These are phyloP conservation scores for Umbilicaria muhlenbergii DNA, from an alignment of 495 filamentous ascomycete species.

Conservation along the genomic window DNA sequence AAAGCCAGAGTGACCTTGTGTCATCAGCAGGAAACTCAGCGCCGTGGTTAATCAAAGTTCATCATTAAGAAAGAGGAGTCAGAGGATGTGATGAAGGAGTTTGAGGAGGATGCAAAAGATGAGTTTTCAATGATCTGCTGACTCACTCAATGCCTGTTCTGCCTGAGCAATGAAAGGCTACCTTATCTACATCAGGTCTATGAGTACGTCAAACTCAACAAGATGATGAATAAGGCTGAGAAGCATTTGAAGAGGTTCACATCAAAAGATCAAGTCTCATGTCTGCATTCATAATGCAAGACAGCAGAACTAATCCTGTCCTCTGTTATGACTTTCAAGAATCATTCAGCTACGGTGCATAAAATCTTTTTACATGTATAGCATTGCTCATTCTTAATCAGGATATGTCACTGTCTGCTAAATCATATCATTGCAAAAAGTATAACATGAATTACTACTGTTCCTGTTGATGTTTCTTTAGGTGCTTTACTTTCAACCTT, in stretches of 20 bases:
- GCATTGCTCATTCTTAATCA: too few relatives aligned
- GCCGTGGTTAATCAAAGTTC: not conserved
- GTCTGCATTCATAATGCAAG: slow-evolving; percentile 12
- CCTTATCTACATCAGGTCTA: slow-evolving; percentile 1
- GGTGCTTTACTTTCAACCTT: too few relatives aligned
- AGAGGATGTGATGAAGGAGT: not conserved
- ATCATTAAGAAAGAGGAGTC: not conserved
- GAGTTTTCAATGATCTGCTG: not conserved
- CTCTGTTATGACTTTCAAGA: slow-evolving; percentile 13
- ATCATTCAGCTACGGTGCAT: slow-evolving; percentile 9
- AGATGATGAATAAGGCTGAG: slow-evolving; percentile 6
- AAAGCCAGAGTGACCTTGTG: not conserved
- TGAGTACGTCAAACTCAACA: slow-evolving; percentile 1
- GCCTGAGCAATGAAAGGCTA: slow-evolving; percentile 1
- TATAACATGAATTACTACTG: too few relatives aligned
- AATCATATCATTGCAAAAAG: too few relatives aligned
- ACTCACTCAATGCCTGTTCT: slow-evolving; percentile 1
- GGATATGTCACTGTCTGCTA: too few relatives aligned
- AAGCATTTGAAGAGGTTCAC: slow-evolving; percentile 4
- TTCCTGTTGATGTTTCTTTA: too few relatives aligned
- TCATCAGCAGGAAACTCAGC: not conserved
- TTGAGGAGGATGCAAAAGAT: not conserved
- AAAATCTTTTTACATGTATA: slow-evolving; percentile 6
- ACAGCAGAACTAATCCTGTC: slow-evolving; percentile 8
- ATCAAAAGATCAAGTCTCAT: slow-evolving; percentile 1